phyloP scores from a whole-genome alignment of 257 asterid species.

The Solanum tarapatanum region DNA sequence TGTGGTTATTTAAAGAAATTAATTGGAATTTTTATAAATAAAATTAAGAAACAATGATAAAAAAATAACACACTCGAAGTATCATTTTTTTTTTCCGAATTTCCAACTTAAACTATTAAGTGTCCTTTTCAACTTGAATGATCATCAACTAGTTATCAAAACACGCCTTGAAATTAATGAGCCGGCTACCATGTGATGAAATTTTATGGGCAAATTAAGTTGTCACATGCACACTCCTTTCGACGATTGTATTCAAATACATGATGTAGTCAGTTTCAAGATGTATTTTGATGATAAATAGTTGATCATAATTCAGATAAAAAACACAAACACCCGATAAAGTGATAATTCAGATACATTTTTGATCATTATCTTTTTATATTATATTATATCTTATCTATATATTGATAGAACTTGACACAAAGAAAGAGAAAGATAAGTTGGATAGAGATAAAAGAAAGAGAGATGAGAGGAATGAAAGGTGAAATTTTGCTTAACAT shows the following conservation, averaged over 20 bases:
- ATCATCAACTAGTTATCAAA: background rate
- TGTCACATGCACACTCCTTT: background rate
- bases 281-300: background rate
- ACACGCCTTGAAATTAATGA: background rate
- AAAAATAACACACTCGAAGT: background rate
- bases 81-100: background rate
- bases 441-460: background rate
- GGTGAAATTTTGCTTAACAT: background rate
- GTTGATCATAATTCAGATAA: background rate
- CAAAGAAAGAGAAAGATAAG: background rate
- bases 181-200: background rate
- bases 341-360: background rate
- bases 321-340: background rate
- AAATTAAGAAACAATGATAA: background rate
- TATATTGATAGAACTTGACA: background rate
- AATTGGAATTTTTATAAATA: background rate
- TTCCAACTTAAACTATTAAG: background rate
- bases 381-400: background rate
- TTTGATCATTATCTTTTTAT: background rate
- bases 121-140: rapidly evolving
- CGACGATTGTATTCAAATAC: background rate
- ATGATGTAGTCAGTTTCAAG: background rate
- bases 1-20: background rate
- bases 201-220: background rate
- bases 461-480: background rate